A percentile compares a stretch with the other conserved stretches of the same genome.
These are phyloP conservation scores for Phytopythium vexans DNA, from an alignment of 352 stramenopile species.

Conservation along the genomic window DNA sequence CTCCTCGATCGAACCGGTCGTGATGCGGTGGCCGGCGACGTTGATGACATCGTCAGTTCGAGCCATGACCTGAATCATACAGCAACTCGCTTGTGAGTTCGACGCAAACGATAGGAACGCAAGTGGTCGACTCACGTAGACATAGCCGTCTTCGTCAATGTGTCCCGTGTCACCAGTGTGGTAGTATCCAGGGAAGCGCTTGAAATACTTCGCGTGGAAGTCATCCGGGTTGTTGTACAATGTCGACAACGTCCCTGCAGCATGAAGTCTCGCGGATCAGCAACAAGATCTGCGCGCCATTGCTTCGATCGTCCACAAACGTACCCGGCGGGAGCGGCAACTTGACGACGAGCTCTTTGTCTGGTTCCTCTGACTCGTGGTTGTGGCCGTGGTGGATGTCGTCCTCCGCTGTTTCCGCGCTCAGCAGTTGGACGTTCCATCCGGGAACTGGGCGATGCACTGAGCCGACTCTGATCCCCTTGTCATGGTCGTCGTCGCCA, in stretches of 20 bases:
- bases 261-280: slow-evolving; percentile 2
- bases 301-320: background rate
- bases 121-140: slow-evolving; percentile 46
- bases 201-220: slow-evolving; percentile 81
- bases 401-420: slow-evolving; percentile 33
- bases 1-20: slow-evolving; percentile 88
- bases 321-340: slow-evolving; percentile 81
- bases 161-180: slow-evolving; percentile 85
- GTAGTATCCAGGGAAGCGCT: slow-evolving; percentile 86
- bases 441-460: slow-evolving; percentile 68
- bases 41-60: slow-evolving; percentile 92
- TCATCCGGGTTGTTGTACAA: slow-evolving; percentile 85
- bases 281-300: slow-evolving; percentile 1
- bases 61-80: slow-evolving; percentile 72
- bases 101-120: background rate
- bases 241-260: slow-evolving; percentile 57
- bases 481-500: slow-evolving; percentile 21
- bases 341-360: slow-evolving; percentile 73
- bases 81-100: background rate
- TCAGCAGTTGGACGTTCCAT: slow-evolving; percentile 81
- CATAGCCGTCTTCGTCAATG: slow-evolving; percentile 89
- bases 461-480: slow-evolving; percentile 59
- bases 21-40: slow-evolving; percentile 83
- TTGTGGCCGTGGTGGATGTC: slow-evolving; percentile 42
- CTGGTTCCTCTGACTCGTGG: slow-evolving; percentile 49